These are phyloP conservation scores for Solanum sejunctum DNA, from an alignment of 257 asterid species.

Conservation along the genomic window DNA sequence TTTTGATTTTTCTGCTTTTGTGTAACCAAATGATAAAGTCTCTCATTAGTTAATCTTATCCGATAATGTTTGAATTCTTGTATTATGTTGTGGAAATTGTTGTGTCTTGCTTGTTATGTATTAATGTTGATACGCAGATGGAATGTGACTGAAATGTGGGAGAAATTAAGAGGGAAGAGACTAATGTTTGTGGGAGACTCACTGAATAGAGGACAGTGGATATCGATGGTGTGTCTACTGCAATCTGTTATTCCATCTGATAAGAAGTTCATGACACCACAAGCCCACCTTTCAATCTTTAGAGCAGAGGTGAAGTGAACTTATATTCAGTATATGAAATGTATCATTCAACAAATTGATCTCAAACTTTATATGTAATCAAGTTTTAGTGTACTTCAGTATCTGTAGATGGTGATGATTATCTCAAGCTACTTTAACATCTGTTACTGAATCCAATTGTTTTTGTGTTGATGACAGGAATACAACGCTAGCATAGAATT, in stretches of 20 bases:
- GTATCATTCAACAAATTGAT: background rate
- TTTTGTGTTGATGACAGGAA: slow-evolving; percentile 24
- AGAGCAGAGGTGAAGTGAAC: slow-evolving; percentile 56
- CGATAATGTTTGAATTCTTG: background rate
- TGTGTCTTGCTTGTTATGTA: background rate
- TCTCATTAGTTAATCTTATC: background rate
- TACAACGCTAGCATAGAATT: slow-evolving; percentile 85
- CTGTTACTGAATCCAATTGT: background rate
- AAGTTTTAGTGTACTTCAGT: background rate
- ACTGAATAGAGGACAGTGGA: slow-evolving; percentile 90
- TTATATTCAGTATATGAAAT: background rate
- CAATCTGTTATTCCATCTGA: slow-evolving; percentile 52
- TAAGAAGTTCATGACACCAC: slow-evolving; percentile 69
- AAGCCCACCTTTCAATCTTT: slow-evolving; percentile 73
- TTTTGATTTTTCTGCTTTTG: background rate
- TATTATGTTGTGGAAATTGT: background rate
- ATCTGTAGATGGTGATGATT: background rate
- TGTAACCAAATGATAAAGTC: background rate
- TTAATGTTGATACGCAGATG: slow-evolving; percentile 38
- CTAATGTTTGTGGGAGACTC: slow-evolving; percentile 97
- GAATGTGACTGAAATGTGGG: slow-evolving; percentile 81
- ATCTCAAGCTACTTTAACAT: background rate
- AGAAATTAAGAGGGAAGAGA: slow-evolving; percentile 83
- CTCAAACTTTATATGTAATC: background rate
- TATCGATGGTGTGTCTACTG: slow-evolving; percentile 80